phyloP scores from a whole-genome alignment of 2,329 filamentous ascomycete genomes.

The Thyridium curvatum region DNA sequence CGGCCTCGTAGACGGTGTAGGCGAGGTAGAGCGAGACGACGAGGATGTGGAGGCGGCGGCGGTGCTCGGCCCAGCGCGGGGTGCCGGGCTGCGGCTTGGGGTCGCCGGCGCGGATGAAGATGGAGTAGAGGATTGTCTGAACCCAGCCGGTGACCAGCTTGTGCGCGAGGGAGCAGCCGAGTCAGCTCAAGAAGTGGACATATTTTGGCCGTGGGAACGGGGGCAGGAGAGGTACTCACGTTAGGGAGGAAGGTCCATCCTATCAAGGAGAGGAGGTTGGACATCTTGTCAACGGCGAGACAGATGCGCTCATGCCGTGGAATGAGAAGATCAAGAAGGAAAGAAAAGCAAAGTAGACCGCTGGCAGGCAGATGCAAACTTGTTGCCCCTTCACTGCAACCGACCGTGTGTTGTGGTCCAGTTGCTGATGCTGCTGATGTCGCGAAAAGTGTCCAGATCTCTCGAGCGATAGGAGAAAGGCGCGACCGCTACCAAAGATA shows the following conservation, averaged over 20 bases:
- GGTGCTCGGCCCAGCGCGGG: conserved; percentile 65
- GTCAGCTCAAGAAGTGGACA: conserved; percentile 1
- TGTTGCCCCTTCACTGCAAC: no score
- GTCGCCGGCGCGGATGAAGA: conserved; percentile 85
- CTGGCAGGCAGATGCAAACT: no score
- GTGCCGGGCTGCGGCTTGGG: conserved; percentile 67
- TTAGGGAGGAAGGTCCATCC: conserved; percentile 52
- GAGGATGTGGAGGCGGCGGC: conserved; percentile 74
- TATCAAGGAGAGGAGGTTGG: conserved; percentile 44
- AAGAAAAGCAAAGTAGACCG: no score
- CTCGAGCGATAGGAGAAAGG: no score
- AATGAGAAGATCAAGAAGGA: no score
- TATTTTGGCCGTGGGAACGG: no score
- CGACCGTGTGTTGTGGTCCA: no score
- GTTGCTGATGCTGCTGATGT: no score
- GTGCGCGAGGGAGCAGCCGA: not conserved
- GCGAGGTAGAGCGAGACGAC: conserved; percentile 79
- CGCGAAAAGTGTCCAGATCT: no score
- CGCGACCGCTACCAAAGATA: no score
- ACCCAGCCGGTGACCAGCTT: conserved; percentile 73
- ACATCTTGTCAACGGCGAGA: conserved; percentile 29
- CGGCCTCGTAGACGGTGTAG: conserved; percentile 90
- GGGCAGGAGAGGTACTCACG: conserved; percentile 25
- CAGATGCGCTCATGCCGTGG: no score
- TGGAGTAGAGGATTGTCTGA: conserved; percentile 77